Conservation (phyloP, 2,329 filamentous ascomycete species). For the Chaetomium strumarium region DNA sequence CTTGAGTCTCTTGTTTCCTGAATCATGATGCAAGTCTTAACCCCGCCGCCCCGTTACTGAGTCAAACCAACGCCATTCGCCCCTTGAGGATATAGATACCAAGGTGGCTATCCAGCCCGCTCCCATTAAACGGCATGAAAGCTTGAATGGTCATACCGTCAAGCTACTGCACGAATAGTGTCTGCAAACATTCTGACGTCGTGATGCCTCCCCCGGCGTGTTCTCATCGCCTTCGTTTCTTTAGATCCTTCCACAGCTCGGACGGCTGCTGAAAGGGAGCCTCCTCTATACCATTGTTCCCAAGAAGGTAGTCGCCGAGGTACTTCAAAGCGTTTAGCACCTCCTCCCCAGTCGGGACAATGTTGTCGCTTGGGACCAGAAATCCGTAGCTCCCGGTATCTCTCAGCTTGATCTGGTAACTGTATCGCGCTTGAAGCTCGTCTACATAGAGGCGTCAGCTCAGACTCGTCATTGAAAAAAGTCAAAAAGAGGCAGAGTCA, state of each 20-base stretch:
- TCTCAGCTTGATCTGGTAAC: constrained; percentile 89
- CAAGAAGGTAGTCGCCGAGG: constrained; percentile 72
- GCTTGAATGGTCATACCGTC: not conserved
- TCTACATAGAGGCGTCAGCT: constrained; percentile 32
- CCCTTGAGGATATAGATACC: not conserved
- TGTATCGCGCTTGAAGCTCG: constrained; percentile 72
- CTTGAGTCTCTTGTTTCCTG: not conserved
- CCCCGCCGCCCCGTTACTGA: no score
- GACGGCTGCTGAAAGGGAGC: constrained; percentile 2
- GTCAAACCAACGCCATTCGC: not conserved
- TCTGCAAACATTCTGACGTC: not conserved
- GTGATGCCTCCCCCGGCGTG: not conserved
- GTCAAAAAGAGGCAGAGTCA: not conserved
- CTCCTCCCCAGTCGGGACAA: constrained; percentile 84
- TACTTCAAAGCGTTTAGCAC: constrained; percentile 77
- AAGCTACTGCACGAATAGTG: not conserved
- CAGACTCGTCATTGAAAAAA: constrained; percentile 1
- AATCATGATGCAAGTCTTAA: not conserved
- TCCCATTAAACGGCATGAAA: no score
- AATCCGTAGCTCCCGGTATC: constrained; percentile 95
- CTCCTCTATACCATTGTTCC: constrained; percentile 60
- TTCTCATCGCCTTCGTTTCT: constrained; percentile 16
- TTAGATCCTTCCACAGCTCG: constrained; percentile 20
- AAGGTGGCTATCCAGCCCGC: no score
- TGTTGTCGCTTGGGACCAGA: constrained; percentile 77